A percentile compares a stretch with the other conserved stretches of the same genome.
These are phyloP conservation scores for Colletotrichum viniferum DNA, from an alignment of 2,329 filamentous ascomycete species.

Conservation along the genomic window DNA sequence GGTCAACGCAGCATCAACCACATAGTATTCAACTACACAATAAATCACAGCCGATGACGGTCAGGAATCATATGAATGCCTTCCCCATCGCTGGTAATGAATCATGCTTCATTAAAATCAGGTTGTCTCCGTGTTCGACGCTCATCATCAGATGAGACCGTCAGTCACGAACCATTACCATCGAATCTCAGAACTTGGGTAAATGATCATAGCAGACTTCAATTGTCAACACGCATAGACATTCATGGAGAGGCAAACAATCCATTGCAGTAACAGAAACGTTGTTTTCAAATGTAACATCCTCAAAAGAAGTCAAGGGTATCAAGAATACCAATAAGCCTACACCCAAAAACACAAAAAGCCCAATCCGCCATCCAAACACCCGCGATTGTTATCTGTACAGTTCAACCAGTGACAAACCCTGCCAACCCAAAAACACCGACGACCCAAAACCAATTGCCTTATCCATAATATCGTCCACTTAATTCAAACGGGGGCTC, in stretches of 20 bases:
- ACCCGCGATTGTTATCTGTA: background rate
- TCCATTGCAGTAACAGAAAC: background rate
- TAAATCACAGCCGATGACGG: background rate
- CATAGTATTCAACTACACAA: fast-evolving
- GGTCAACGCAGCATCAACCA: background rate
- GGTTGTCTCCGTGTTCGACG: background rate
- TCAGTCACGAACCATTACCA: background rate
- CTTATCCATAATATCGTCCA: background rate
- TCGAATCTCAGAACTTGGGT: too few species aligned
- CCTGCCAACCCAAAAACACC: background rate
- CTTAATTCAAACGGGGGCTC: slow-evolving; percentile 54
- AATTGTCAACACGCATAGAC: background rate
- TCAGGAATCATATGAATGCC: background rate
- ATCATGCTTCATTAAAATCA: background rate
- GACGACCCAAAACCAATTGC: background rate
- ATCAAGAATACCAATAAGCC: slow-evolving; percentile 22
- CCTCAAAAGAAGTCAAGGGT: slow-evolving; percentile 13
- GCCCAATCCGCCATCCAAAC: background rate
- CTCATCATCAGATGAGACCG: background rate
- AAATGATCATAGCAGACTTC: fast-evolving
- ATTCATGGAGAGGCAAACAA: background rate
- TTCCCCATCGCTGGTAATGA: background rate
- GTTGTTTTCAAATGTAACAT: background rate
- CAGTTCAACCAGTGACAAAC: background rate
- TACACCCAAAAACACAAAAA: background rate